Evolutionary conservation across 2,329 filamentous ascomycete species (phyloP), one percentile per base, ranked within the genome.

Genomic region (Sarocladium kiliense): DNA sequence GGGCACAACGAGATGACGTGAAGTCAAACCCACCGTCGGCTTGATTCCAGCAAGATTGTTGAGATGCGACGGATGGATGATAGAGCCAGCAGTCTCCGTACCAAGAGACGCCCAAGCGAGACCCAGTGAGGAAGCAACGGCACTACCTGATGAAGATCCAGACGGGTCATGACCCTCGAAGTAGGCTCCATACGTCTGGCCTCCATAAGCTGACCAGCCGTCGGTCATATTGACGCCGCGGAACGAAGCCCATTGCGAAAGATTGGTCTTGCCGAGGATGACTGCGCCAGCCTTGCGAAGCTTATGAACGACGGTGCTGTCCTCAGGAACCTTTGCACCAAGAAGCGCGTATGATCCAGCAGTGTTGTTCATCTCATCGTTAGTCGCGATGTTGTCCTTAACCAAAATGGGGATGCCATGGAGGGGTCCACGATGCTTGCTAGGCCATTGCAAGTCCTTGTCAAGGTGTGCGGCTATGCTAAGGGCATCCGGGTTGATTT

Each of bases 1-100:
- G 0, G 88, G 88, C 32, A 91, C 77, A 23, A 86, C 78, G n/a
- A 77, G 82, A 18, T 71, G 75, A 16, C 86, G 74, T 6, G 86
- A 89, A 0, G 86, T 89, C 51, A 89, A 67, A 0, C 88, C 88
- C 3, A 91, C 85, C 1, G 87, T 91, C 1, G 88, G 87, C 69
- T 91, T 91, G 66, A 91, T 80, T 2, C 87, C 88, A 1, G 90
- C 86, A 2, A 91, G 65, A 1, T 76, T 79, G 64, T 88, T 89
- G 4, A 85, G 74, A 65, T 86, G 80, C 1, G 88, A 86, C 0
- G 88, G 88, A 65, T 82, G 85, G 63, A 90, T 88, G 16, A 91
- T 59, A 84, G 84, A 63, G 86, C 85, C 16, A 72, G 68, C 54
- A 16, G 63, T 63, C 64, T 85, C 86, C 0, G 83, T 83, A 1